A percentile compares a stretch with the other conserved stretches of the same genome.
These are phyloP conservation scores for Pinus albicaulis DNA, from an alignment of 75 land plant species.

Conservation along the genomic window DNA sequence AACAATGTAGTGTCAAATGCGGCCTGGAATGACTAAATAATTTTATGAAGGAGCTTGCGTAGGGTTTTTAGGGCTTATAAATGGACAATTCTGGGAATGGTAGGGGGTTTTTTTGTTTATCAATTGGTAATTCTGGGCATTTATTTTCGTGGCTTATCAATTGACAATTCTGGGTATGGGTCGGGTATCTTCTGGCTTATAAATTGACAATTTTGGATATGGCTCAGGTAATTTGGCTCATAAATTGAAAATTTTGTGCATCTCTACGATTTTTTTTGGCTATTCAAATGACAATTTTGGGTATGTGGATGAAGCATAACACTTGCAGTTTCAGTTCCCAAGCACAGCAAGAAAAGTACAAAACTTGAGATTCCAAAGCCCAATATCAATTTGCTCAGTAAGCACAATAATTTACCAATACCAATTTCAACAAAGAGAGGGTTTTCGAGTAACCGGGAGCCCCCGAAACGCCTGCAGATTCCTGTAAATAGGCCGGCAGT, in stretches of 20 bases:
- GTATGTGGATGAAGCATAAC: slow-evolving; percentile 17
- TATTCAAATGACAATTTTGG: not conserved
- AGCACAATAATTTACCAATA: slow-evolving; percentile 19
- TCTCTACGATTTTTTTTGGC: not conserved
- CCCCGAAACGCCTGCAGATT: slow-evolving; percentile 37
- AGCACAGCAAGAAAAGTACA: slow-evolving; percentile 14
- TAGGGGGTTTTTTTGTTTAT: not conserved
- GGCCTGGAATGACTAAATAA: too few relatives aligned
- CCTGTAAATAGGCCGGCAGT: slow-evolving; percentile 36
- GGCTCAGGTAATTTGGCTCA: not conserved
- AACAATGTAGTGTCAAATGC: not conserved
- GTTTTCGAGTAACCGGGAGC: slow-evolving; percentile 13
- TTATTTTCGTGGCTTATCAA: not conserved
- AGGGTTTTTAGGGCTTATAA: too few relatives aligned
- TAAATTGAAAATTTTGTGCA: not conserved
- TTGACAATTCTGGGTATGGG: not conserved
- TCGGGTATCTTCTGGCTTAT: not conserved
- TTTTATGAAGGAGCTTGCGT: not conserved
- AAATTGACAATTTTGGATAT: not conserved
- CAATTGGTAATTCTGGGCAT: not conserved
- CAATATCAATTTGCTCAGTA: slow-evolving; percentile 10
- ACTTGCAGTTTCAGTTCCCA: slow-evolving; percentile 24
- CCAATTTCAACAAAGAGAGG: slow-evolving; percentile 41
- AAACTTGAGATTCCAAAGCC: slow-evolving; percentile 22
- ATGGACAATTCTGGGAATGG: not conserved